Percentiles rank a stretch among this genome's conserved stretches.
Evolutionary conservation across 2,329 filamentous ascomycete genomes (phyloP).

Genomic region (Xylariaceae sp.): DNA sequence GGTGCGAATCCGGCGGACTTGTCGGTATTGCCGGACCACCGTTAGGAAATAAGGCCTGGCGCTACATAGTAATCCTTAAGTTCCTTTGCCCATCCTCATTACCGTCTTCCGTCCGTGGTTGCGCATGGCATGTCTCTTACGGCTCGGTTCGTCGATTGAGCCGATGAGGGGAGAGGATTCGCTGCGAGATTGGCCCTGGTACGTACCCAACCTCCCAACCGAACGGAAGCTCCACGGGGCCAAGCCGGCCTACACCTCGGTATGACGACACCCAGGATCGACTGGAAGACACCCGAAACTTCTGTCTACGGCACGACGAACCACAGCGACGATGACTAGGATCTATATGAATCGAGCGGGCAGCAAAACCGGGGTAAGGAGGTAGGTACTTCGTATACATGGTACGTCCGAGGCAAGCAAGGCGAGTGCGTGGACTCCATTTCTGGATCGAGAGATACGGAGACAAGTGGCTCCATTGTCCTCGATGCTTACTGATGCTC

Average conservation of each 20-base stretch:
- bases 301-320: neutral
- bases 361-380: neutral
- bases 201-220: neutral
- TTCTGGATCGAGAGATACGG: constrained; percentile 9
- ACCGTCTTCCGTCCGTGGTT: constrained; percentile 4
- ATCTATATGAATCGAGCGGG: neutral
- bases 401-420: neutral
- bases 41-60: constrained; percentile 20
- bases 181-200: neutral
- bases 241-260: neutral
- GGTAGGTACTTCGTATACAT: neutral
- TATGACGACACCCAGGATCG: constrained; percentile 7
- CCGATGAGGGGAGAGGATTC: neutral
- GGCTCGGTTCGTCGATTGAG: neutral
- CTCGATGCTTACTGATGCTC: constrained; percentile 9
- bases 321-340: neutral
- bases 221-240: neutral
- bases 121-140: neutral
- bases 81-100: neutral
- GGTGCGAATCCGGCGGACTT: constrained; percentile 17
- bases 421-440: constrained; percentile 3
- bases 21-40: constrained; percentile 23
- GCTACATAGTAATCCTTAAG: constrained; percentile 4
- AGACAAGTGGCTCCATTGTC: constrained; percentile 20
- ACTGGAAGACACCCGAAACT: neutral